Conservation (phyloP, 2,329 filamentous ascomycete genomes). For the Teratosphaeria epicoccoides region DNA sequence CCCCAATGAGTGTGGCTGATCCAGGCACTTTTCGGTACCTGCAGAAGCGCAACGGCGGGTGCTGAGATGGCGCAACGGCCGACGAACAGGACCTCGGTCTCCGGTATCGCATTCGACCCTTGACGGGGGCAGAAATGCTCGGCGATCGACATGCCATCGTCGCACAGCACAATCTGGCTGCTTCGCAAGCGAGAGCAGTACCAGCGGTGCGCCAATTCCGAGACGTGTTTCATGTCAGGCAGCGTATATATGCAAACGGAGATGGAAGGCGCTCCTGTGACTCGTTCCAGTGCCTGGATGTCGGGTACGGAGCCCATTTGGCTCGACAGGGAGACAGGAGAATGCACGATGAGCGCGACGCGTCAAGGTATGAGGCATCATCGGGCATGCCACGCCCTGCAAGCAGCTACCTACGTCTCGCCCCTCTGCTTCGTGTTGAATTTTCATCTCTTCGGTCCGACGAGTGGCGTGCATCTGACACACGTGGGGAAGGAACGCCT, state of each 20-base stretch:
- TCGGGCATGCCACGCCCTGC: too few species aligned
- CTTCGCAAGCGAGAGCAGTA: background rate
- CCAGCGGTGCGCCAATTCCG: background rate
- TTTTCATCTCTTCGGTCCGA: background rate
- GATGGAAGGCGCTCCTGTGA: background rate
- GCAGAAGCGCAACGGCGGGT: background rate
- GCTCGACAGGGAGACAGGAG: too few species aligned
- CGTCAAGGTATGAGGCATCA: too few species aligned
- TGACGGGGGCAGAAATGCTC: too few species aligned
- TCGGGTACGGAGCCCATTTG: too few species aligned
- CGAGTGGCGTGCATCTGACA: background rate
- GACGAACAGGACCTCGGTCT: too few species aligned
- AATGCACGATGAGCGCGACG: too few species aligned
- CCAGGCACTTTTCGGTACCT: background rate
- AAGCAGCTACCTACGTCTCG: too few species aligned
- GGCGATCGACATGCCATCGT: too few species aligned
- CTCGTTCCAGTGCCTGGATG: background rate
- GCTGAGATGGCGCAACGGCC: background rate
- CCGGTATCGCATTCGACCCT: too few species aligned
- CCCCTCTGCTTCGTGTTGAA: too few species aligned
- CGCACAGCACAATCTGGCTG: background rate
- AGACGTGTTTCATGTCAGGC: background rate
- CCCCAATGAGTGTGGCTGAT: background rate
- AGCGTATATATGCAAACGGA: background rate
- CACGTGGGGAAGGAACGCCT: background rate